These are phyloP conservation scores for Cryphonectria naterciae DNA, from an alignment of 2,329 filamentous ascomycete species.

Conservation along the genomic window DNA sequence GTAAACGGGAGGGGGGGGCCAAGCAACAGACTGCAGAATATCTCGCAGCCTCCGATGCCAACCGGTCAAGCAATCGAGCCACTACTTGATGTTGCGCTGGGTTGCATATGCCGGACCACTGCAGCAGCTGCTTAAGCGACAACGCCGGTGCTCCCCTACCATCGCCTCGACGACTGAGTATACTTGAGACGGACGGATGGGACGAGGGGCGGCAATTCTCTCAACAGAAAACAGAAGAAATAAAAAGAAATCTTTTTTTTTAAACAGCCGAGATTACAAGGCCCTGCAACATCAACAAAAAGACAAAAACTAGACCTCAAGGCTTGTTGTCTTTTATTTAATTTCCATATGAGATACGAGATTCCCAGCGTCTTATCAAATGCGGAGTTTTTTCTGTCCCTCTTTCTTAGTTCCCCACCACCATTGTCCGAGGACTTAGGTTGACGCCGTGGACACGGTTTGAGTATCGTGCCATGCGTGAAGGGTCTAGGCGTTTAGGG, in stretches of 20 bases:
- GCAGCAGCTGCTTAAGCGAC: conserved; percentile 9
- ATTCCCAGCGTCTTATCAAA: conserved; percentile 17
- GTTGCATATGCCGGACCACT: conserved; percentile 6
- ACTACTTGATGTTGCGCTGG: not conserved
- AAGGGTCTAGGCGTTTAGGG: not conserved
- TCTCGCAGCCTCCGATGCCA: conserved; percentile 2
- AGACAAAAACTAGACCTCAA: conserved; percentile 1
- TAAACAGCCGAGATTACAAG: not conserved
- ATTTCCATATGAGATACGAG: conserved; percentile 14
- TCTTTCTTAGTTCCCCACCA: conserved; percentile 9
- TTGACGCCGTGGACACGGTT: conserved; percentile 13
- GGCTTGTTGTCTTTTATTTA: not conserved
- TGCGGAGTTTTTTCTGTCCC: not conserved
- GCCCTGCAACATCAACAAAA: not conserved
- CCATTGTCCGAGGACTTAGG: conserved; percentile 21
- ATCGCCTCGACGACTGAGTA: not conserved
- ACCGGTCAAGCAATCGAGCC: not conserved
- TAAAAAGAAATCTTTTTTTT: too few relatives aligned
- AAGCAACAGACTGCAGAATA: not conserved
- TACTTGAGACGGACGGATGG: not conserved
- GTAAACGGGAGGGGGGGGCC: not conserved
- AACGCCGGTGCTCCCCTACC: not conserved
- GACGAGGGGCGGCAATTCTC: conserved; percentile 14
- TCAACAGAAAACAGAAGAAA: conserved; percentile 16
- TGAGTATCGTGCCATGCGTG: not conserved